Base-by-base conservation (phyloP, 2,329 filamentous ascomycete species). In the Ophidiomyces ophidiicola region DNA sequence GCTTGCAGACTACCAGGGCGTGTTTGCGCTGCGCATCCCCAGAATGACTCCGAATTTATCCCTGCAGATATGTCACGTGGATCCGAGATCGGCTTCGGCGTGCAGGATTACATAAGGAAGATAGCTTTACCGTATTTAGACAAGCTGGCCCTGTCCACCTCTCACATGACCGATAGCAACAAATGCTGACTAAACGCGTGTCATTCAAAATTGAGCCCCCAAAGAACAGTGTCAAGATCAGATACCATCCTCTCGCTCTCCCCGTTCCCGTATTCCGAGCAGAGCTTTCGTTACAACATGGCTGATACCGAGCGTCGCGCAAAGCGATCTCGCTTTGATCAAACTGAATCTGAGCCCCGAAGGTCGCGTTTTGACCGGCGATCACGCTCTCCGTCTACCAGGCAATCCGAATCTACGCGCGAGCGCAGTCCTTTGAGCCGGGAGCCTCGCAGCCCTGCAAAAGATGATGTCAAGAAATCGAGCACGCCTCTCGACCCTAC, bases 291-390 rank as follows among this genome's bases (percentile, higher is more conserved):
- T n/a, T 26, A 26, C 42, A 44, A 45, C 32, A 86, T 93, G 85
- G 76, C 82, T 49, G 84, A 90, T 53, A 71, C 80, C 47, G 82
- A 87, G 50, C 74, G 78, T 57, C 76, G 77, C 44, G 67, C 70
- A 44, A 93, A 93, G 69, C 81, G 86, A 46, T 94, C 86, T 55
- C 85, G 88, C 60, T 94, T 96, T 63, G 88, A 96, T 58, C 84
- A 92, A 61, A 90, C 78, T 32, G 84, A 88, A 58, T 78, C 82
- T 4, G 84, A 90, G 55, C 76, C 81, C 42, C 72, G 78, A 50
- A 56, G 72, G 30, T 92, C 86, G 35, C 76, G 87, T 57, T 94
- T 94, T 62, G 88, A 94, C 63, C 78, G 87, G 52, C 81, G 90
- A 52, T 96, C 90, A 43, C 81, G 85, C 48, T 94, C 86, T 21